Conservation (phyloP, 2,329 filamentous ascomycete species). For the Colletotrichum lindemuthianum region DNA sequence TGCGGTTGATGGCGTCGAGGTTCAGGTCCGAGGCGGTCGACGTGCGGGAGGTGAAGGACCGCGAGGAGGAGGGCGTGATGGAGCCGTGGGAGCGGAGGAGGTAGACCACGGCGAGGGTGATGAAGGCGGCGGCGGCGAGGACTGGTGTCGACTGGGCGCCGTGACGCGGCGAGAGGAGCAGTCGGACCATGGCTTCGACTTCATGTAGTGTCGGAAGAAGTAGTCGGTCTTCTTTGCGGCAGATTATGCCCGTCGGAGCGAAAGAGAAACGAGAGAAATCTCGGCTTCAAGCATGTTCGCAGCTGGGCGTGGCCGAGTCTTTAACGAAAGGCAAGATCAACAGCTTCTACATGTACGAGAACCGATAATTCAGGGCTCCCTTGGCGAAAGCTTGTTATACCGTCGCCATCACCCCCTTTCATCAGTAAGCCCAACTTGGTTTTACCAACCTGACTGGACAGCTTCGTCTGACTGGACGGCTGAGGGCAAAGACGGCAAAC, state of each 20-base stretch:
- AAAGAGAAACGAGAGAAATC: background rate
- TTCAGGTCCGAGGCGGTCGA: constrained; percentile 14
- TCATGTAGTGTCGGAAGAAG: background rate
- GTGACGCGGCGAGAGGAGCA: constrained; percentile 18
- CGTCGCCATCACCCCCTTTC: background rate
- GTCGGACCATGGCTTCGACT: constrained; percentile 17
- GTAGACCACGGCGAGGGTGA: constrained; percentile 21
- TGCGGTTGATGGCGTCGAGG: constrained; percentile 32
- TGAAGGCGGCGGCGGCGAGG: constrained; percentile 16
- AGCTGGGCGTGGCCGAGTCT: background rate
- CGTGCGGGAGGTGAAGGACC: constrained; percentile 16
- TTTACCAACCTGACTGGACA: constrained; percentile 20
- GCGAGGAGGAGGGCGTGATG: constrained; percentile 17
- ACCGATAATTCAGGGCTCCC: background rate
- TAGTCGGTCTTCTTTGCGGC: background rate
- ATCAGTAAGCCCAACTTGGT: background rate
- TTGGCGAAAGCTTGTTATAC: constrained; percentile 25
- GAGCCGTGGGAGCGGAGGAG: constrained; percentile 19
- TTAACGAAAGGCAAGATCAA: constrained; percentile 5
- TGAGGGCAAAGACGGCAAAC: no score
- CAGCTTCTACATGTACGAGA: background rate
- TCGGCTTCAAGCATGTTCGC: no score
- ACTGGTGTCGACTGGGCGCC: constrained; percentile 19
- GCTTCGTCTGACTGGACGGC: background rate
- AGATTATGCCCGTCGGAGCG: background rate